Conservation (phyloP, 768 basidiomycete genomes). For the Botryobasidium botryosum region DNA sequence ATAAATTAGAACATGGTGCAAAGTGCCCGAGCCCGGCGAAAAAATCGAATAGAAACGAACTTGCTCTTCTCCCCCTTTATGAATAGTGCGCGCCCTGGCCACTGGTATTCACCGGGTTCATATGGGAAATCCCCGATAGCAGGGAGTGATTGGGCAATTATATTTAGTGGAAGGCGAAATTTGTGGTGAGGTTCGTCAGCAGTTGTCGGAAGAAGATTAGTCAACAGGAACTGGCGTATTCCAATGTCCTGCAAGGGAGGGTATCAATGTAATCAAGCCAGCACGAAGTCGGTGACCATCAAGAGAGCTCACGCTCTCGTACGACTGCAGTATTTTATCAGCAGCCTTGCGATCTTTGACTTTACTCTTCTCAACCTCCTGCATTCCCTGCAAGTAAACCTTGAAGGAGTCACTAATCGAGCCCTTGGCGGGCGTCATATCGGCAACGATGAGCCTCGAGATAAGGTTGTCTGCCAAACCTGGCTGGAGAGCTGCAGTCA, state of each 20-base stretch:
- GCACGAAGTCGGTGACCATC: too few relatives aligned
- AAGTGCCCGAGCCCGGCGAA: too few relatives aligned
- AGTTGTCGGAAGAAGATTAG: constrained; percentile 45
- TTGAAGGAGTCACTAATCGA: constrained; percentile 45
- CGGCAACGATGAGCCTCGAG: constrained; percentile 50
- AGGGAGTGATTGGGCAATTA: constrained; percentile 40
- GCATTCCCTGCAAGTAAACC: constrained; percentile 55
- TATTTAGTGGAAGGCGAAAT: constrained; percentile 60
- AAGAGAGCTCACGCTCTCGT: constrained; percentile 42
- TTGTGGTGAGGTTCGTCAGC: constrained; percentile 25
- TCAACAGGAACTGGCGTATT: constrained; percentile 69
- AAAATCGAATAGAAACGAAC: constrained; percentile 23
- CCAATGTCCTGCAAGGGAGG: constrained; percentile 66
- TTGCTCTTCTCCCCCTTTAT: constrained; percentile 66
- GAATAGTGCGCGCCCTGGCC: constrained; percentile 47
- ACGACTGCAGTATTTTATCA: constrained; percentile 38
- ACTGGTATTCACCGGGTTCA: constrained; percentile 31
- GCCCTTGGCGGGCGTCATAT: constrained; percentile 57
- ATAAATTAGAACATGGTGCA: constrained; percentile 6
- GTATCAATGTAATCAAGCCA: too few relatives aligned
- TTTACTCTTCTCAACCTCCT: constrained; percentile 40
- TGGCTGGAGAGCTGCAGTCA: constrained; percentile 43
- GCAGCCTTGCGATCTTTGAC: constrained; percentile 54
- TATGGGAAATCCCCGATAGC: constrained; percentile 73
- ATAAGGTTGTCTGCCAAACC: constrained; percentile 28